Conservation (phyloP, 2,329 filamentous ascomycete genomes). For the Cercospora sp. region DNA sequence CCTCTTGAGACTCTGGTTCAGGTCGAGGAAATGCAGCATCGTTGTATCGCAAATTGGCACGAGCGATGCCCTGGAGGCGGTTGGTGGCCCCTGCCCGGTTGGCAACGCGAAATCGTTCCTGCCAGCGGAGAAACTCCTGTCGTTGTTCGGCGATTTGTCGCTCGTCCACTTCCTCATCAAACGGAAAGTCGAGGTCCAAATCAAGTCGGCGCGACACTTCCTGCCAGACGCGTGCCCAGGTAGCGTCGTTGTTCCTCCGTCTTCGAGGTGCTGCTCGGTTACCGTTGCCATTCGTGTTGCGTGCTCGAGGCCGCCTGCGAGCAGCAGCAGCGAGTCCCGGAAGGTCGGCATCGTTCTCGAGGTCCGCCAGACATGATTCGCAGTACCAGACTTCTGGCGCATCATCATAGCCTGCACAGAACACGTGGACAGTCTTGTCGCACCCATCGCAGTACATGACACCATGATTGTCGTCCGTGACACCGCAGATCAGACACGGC, state of each 20-base stretch:
- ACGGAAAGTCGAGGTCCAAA: constrained; percentile 81
- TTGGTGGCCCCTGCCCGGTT: constrained; percentile 72
- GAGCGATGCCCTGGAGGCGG: constrained; percentile 56
- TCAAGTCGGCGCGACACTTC: constrained; percentile 79
- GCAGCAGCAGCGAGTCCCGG: constrained; percentile 32
- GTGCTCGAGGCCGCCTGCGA: constrained; percentile 32
- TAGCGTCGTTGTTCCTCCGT: constrained; percentile 48
- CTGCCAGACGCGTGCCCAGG: constrained; percentile 82
- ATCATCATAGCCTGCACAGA: constrained; percentile 79
- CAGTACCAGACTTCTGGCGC: constrained; percentile 73
- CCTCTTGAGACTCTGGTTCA: constrained; percentile 73
- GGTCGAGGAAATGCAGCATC: constrained; percentile 40
- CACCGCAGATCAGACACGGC: constrained; percentile 83
- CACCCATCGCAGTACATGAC: constrained; percentile 90
- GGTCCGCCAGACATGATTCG: constrained; percentile 65
- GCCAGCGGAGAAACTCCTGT: constrained; percentile 70
- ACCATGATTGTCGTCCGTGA: constrained; percentile 76
- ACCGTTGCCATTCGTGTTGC: constrained; percentile 17
- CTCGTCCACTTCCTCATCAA: constrained; percentile 68
- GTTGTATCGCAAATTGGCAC: constrained; percentile 50
- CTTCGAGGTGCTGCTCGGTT: constrained; percentile 23
- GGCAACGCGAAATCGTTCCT: constrained; percentile 79
- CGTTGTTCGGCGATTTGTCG: constrained; percentile 59
- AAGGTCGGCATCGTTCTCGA: constrained; percentile 34
- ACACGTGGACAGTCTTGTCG: constrained; percentile 85